Evolutionary conservation across 331 rosid genomes (phyloP).

Genomic region (Cucumis variabilis): DNA sequence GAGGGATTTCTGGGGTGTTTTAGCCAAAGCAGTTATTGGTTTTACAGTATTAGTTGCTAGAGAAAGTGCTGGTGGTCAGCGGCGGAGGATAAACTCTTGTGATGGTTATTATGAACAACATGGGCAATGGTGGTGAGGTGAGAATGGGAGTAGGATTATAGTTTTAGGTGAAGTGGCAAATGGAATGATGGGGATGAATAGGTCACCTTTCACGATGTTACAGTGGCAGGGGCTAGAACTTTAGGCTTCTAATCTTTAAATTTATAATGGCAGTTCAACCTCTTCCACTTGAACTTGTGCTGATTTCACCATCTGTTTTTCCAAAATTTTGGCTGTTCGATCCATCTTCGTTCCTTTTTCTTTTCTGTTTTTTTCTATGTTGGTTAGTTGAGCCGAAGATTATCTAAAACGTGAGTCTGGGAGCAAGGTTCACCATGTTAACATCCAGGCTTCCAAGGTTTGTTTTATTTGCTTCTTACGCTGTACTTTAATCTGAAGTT

Average conservation of each 20-base stretch:
- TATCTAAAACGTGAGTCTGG: constrained; percentile 94
- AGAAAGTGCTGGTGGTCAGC: neutral
- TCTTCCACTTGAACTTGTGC: constrained; percentile 56
- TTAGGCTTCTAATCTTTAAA: constrained; percentile 74
- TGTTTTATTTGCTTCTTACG: constrained; percentile 37
- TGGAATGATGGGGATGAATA: constrained; percentile 50
- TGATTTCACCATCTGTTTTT: too few species aligned
- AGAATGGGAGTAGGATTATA: constrained; percentile 27
- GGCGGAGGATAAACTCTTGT: neutral
- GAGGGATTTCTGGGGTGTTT: constrained; percentile 38
- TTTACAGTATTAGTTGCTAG: neutral
- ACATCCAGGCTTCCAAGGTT: constrained; percentile 96
- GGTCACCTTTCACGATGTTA: constrained; percentile 69
- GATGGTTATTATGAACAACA: constrained; percentile 51
- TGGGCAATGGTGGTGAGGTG: constrained; percentile 42
- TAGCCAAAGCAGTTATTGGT: neutral
- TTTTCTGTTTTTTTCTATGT: neutral
- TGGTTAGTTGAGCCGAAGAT: constrained; percentile 66
- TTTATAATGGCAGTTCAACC: constrained; percentile 74
- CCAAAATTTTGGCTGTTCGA: too few species aligned
- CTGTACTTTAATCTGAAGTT: neutral
- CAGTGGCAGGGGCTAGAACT: constrained; percentile 88
- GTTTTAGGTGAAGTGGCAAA: constrained; percentile 28
- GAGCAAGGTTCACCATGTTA: constrained; percentile 85
- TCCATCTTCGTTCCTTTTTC: constrained; percentile 14